These are phyloP conservation scores for Hypomyces perniciosus DNA, from an alignment of 2,329 filamentous ascomycete species.

Conservation along the genomic window DNA sequence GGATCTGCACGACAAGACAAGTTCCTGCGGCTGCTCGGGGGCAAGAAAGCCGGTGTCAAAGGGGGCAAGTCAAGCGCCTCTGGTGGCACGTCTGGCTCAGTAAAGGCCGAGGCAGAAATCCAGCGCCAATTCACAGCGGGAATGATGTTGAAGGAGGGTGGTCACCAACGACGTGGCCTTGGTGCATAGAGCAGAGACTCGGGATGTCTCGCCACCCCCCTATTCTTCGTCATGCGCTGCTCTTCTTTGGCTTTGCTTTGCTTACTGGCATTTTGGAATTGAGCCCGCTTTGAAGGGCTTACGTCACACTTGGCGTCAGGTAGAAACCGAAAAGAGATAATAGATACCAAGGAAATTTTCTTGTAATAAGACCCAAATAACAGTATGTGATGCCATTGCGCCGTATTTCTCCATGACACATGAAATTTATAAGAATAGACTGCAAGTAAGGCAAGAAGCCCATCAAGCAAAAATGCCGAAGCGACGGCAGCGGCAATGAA, in stretches of 20 bases:
- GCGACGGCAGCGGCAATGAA: not conserved
- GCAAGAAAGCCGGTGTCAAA: constrained; percentile 37
- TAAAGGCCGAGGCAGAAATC: constrained; percentile 45
- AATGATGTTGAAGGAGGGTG: constrained; percentile 50
- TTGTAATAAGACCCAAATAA: not conserved
- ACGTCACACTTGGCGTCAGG: constrained; percentile 21
- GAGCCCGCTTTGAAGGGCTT: constrained; percentile 12
- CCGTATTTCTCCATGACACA: constrained; percentile 22
- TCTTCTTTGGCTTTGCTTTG: constrained; percentile 8
- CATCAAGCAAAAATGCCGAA: constrained; percentile 1
- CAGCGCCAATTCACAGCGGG: constrained; percentile 52
- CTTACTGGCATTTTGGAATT: constrained; percentile 4
- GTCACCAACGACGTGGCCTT: constrained; percentile 45
- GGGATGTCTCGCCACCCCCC: not conserved
- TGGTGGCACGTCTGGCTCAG: constrained; percentile 28
- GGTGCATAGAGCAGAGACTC: constrained; percentile 35
- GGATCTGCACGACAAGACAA: constrained; percentile 47
- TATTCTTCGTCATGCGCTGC: not conserved
- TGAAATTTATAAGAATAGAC: not conserved
- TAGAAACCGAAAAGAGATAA: constrained; percentile 17
- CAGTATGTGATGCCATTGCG: constrained; percentile 20
- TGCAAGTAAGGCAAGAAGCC: not conserved
- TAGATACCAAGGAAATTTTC: constrained; percentile 16
- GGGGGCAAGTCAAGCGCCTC: constrained; percentile 14
- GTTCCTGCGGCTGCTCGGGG: constrained; percentile 52